A percentile compares a stretch with the other conserved stretches of the same genome.
These are phyloP conservation scores for Colletotrichum sp. DNA, from an alignment of 2,329 filamentous ascomycete genomes.

Conservation along the genomic window DNA sequence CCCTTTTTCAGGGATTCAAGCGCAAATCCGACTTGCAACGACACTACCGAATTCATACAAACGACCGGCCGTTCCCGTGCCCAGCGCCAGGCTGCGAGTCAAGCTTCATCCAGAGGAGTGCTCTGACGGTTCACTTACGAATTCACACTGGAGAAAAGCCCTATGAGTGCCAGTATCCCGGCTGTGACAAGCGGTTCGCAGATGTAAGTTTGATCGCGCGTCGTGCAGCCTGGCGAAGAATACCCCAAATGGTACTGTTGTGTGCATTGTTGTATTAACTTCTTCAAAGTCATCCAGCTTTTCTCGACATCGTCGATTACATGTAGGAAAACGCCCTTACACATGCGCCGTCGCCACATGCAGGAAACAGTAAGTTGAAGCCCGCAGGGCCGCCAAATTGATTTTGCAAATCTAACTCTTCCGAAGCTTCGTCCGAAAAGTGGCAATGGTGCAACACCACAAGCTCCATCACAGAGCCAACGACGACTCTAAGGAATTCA, in stretches of 20 bases:
- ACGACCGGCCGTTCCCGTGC: constrained; percentile 71
- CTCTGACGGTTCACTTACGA: constrained; percentile 72
- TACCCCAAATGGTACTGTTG: rapidly evolving
- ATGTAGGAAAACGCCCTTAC: not conserved
- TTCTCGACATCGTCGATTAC: not conserved
- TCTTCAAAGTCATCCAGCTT: not conserved
- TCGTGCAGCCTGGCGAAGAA: not conserved
- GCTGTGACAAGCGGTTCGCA: constrained; percentile 72
- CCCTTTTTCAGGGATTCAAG: constrained; percentile 65
- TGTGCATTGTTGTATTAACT: not conserved
- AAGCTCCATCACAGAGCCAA: not conserved
- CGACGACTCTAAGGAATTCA: not conserved
- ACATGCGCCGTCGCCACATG: not conserved
- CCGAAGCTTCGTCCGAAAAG: not conserved
- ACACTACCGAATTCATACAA: constrained; percentile 75
- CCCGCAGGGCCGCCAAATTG: rapidly evolving
- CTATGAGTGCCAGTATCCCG: constrained; percentile 68
- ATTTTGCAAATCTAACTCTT: not conserved
- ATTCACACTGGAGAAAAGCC: constrained; percentile 77
- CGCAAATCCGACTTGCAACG: constrained; percentile 74
- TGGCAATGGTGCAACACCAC: not conserved
- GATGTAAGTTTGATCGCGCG: constrained; percentile 54
- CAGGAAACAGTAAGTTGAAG: not conserved
- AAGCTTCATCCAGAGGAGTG: constrained; percentile 74
- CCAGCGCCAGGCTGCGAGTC: constrained; percentile 66